A percentile compares a stretch with the other conserved stretches of the same genome.
Evolutionary conservation across 2,329 filamentous ascomycete species (phyloP).

Genomic region (Aspergillus ochraceoroseus): DNA sequence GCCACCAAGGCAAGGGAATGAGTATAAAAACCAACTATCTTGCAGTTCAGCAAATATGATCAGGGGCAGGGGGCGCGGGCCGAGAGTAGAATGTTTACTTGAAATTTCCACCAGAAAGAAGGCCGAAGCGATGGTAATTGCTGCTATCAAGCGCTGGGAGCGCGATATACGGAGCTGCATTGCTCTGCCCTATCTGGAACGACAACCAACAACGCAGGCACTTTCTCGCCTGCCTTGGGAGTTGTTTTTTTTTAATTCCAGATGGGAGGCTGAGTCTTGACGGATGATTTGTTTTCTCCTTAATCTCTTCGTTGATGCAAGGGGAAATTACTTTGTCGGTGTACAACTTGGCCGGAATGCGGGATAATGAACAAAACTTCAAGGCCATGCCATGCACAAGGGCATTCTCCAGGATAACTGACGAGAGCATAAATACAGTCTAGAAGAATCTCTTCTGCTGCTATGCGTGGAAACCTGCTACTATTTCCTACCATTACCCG

Average conservation of each 20-base stretch:
- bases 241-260: slow-evolving; percentile 1
- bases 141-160: slow-evolving; percentile 28
- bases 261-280: slow-evolving; percentile 4
- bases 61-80: not conserved
- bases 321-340: slow-evolving; percentile 5
- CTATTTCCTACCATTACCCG: not conserved
- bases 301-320: not conserved
- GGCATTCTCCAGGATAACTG: not conserved
- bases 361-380: not conserved
- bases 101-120: slow-evolving; percentile 35
- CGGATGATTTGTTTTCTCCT: not conserved
- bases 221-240: not conserved
- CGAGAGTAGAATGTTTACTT: slow-evolving; percentile 16
- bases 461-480: not conserved
- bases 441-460: not conserved
- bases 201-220: not conserved
- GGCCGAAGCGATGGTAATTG: slow-evolving; percentile 30
- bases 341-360: slow-evolving; percentile 19
- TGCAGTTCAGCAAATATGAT: not conserved
- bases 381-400: not conserved
- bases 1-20: slow-evolving; percentile 67
- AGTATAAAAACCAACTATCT: slow-evolving; percentile 63
- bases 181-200: not conserved
- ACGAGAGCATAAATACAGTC: not conserved
- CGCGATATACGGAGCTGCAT: slow-evolving; percentile 29